These are phyloP conservation scores for Sarocladium kiliense DNA, from an alignment of 2,329 filamentous ascomycete species.

Conservation along the genomic window DNA sequence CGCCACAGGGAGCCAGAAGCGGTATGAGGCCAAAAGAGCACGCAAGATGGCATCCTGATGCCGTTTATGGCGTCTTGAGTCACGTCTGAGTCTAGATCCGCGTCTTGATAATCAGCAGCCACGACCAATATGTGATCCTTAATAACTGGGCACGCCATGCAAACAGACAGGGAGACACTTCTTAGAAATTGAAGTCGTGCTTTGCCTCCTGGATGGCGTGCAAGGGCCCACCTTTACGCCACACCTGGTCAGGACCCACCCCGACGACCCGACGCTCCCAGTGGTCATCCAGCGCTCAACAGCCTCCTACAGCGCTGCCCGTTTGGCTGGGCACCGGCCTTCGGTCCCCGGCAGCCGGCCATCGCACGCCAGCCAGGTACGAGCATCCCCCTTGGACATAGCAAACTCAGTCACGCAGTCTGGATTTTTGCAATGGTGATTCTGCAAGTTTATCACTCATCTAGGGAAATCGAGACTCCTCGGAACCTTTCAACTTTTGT, in stretches of 20 bases:
- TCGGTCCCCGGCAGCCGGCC: constrained; percentile 1
- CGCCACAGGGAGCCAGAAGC: neutral
- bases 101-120: no score
- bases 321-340: neutral
- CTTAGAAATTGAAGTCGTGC: neutral
- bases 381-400: neutral
- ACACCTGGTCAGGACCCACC: neutral
- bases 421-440: no score
- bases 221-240: constrained; percentile 4
- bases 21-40: neutral
- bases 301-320: neutral
- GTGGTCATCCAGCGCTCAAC: neutral
- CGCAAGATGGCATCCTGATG: neutral
- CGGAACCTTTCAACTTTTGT: neutral
- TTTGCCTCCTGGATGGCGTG: constrained; percentile 7
- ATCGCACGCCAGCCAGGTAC: neutral
- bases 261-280: neutral
- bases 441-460: neutral
- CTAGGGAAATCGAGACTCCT: neutral
- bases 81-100: neutral
- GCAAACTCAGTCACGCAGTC: no score
- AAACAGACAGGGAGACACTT: neutral
- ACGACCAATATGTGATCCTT: no score
- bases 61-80: neutral
- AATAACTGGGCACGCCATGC: no score